Percentiles rank a stretch among this genome's conserved stretches.
Conservation (phyloP, 2,329 filamentous ascomycete genomes). For the Monilinia laxa region DNA sequence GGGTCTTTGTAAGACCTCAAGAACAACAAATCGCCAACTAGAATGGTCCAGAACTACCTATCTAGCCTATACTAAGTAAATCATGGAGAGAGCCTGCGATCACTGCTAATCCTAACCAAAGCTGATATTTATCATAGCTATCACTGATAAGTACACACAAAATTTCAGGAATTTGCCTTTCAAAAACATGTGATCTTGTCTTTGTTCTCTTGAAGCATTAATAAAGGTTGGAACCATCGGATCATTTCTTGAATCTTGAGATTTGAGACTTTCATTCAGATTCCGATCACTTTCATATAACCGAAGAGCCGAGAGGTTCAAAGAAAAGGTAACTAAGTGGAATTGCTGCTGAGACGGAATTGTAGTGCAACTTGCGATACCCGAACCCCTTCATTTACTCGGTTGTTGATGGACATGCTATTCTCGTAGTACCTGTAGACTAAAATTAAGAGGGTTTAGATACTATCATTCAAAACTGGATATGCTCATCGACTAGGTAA, state of each 20-base stretch:
- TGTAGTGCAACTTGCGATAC: not conserved
- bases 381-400: constrained; percentile 16
- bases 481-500: not conserved
- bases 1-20: too few relatives aligned
- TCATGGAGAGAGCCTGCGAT: not conserved
- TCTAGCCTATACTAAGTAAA: not conserved
- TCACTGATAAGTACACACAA: not conserved
- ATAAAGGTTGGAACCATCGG: not conserved
- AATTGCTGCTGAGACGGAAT: not conserved
- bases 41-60: not conserved
- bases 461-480: not conserved
- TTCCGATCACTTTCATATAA: not conserved
- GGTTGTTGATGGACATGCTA: not conserved
- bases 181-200: not conserved
- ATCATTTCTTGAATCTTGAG: not conserved
- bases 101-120: not conserved
- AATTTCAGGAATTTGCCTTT: not conserved
- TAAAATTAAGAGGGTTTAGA: not conserved
- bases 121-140: not conserved
- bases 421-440: not conserved
- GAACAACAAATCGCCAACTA: too few relatives aligned
- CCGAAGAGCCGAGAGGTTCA: not conserved
- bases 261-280: not conserved
- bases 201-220: not conserved
- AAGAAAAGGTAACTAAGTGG: not conserved